Conservation (phyloP, 2,329 filamentous ascomycete genomes). For the Cordyceps farinosa region DNA sequence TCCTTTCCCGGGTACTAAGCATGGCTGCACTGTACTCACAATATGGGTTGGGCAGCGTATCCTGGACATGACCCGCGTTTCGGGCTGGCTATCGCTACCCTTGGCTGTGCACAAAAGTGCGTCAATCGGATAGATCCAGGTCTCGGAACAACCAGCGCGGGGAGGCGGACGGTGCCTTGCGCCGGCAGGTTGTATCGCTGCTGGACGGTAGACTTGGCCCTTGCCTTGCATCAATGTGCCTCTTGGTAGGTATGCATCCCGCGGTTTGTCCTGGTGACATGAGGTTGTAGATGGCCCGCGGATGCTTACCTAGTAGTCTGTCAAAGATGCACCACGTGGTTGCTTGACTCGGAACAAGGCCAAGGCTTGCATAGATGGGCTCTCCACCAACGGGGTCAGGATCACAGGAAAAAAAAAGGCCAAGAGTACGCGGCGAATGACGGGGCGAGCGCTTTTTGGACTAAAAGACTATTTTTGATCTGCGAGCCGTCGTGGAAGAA, state of each 20-base stretch:
- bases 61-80: neutral
- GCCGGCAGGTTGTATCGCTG: neutral
- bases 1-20: neutral
- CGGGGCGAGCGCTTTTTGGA: neutral
- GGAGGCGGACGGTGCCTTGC: neutral
- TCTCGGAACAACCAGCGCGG: neutral
- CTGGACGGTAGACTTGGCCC: neutral
- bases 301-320: neutral
- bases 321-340: constrained; percentile 5
- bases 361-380: neutral
- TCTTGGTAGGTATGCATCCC: neutral
- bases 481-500: neutral
- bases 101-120: neutral
- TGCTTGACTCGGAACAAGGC: neutral
- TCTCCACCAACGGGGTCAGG: neutral
- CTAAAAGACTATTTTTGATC: neutral
- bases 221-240: neutral
- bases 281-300: neutral
- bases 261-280: neutral
- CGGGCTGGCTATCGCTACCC: neutral
- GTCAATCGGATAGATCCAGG: neutral
- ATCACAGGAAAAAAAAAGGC: neutral
- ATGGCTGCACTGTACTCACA: neutral
- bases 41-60: neutral
- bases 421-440: neutral